Percentiles rank a stretch among this genome's conserved stretches.
These are phyloP conservation scores for Lasiodiplodia hormozganensis DNA, from an alignment of 2,329 filamentous ascomycete species.

Conservation along the genomic window DNA sequence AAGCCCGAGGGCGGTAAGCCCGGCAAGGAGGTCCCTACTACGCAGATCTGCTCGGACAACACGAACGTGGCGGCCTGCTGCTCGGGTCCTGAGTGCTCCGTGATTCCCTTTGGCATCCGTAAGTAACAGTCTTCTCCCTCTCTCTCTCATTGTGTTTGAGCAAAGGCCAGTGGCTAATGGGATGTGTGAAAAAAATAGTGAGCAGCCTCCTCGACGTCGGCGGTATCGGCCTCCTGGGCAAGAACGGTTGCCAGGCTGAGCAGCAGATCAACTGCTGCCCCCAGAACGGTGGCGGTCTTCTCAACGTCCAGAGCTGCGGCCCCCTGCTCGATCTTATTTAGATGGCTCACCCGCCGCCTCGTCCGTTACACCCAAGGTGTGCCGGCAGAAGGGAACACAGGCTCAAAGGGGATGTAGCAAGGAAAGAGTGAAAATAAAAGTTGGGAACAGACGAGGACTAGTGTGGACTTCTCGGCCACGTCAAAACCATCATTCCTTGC, in stretches of 20 bases:
- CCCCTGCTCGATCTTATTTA: conserved; percentile 2
- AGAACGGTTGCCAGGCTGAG: background rate
- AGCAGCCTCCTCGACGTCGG: background rate
- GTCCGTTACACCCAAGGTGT: background rate
- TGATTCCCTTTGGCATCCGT: background rate
- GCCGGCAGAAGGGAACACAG: background rate
- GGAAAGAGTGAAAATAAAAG: background rate
- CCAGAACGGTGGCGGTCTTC: background rate
- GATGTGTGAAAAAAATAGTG: background rate
- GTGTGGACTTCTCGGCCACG: background rate
- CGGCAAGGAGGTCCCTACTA: background rate
- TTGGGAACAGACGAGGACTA: background rate
- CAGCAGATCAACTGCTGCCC: conserved; percentile 11
- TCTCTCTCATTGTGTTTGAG: background rate
- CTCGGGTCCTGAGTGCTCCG: background rate
- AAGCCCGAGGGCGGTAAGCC: too few relatives aligned
- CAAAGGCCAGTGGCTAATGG: background rate
- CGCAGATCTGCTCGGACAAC: conserved; percentile 8
- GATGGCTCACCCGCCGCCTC: background rate
- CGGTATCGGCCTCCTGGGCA: background rate
- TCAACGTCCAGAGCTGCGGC: conserved; percentile 1
- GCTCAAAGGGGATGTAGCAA: background rate
- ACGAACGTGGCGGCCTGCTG: conserved; percentile 8
- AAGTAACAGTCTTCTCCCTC: background rate
- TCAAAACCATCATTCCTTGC: conserved; percentile 1